phyloP scores from a whole-genome alignment of 2,329 filamentous ascomycete species.

The Cyphellophora europaea region DNA sequence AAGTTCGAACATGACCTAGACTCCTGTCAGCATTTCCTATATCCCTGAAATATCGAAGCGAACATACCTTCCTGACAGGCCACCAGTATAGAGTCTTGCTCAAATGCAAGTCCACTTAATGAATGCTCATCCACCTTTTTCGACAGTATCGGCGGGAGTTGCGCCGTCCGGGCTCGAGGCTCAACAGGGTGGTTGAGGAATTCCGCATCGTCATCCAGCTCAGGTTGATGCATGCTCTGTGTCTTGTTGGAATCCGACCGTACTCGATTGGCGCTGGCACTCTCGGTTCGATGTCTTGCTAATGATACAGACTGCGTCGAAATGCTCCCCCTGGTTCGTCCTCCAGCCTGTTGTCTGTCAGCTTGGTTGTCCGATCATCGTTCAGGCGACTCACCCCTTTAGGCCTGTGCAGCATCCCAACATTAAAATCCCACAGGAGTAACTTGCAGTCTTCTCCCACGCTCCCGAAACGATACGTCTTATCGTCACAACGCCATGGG shows the following conservation, averaged over 20 bases:
- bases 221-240: slow-evolving; percentile 19
- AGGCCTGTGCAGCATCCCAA: slow-evolving; percentile 89
- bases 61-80: slow-evolving; percentile 78
- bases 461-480: slow-evolving; percentile 90
- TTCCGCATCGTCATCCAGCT: slow-evolving; percentile 44
- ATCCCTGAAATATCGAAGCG: slow-evolving; percentile 1
- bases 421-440: slow-evolving; percentile 93
- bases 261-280: slow-evolving; percentile 49
- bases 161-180: slow-evolving; percentile 71
- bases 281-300: slow-evolving; percentile 54
- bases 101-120: slow-evolving; percentile 84
- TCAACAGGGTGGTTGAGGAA: slow-evolving; percentile 71
- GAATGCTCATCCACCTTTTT: slow-evolving; percentile 82
- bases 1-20: slow-evolving; percentile 65
- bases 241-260: slow-evolving; percentile 59
- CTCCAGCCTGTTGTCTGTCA: slow-evolving; percentile 13
- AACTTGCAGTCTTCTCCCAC: slow-evolving; percentile 89
- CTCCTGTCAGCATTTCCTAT: slow-evolving; percentile 8
- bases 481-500: slow-evolving; percentile 91
- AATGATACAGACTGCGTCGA: slow-evolving; percentile 33
- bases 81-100: slow-evolving; percentile 84
- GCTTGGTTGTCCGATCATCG: neutral
- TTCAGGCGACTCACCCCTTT: slow-evolving; percentile 56
- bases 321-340: slow-evolving; percentile 36
- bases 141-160: slow-evolving; percentile 81